Evolutionary conservation across 1,139 yeast species (phyloP).

Genomic region (Pichia inconspicua): DNA sequence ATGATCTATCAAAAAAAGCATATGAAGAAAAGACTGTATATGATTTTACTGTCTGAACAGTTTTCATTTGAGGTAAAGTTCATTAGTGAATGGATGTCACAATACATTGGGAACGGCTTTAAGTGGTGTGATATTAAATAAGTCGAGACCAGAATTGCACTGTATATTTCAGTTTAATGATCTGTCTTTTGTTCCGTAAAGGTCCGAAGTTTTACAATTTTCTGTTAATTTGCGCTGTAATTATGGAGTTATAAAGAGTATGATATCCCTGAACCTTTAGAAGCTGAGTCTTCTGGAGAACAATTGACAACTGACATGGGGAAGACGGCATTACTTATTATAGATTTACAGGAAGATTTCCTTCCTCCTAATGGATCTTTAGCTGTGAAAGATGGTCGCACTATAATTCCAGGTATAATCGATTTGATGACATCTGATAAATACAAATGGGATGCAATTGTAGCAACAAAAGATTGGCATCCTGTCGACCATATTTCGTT

Average conservation of each 20-base stretch:
- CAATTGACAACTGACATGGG: not conserved
- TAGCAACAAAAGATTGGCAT: slow-evolving; percentile 88
- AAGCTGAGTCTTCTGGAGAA: not conserved
- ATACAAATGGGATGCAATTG: slow-evolving; percentile 51
- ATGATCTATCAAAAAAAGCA: no score
- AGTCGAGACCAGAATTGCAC: no score
- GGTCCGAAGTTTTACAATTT: not conserved
- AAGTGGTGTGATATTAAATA: not conserved
- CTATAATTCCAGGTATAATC: slow-evolving; percentile 45
- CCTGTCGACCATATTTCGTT: slow-evolving; percentile 72
- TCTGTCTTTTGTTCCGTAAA: not conserved
- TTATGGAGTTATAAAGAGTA: no score
- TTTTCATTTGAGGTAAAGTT: no score
- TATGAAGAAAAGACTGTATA: no score
- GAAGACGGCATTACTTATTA: slow-evolving; percentile 53
- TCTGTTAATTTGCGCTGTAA: not conserved
- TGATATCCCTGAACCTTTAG: no score
- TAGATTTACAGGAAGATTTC: slow-evolving; percentile 84
- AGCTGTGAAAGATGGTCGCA: slow-evolving; percentile 64
- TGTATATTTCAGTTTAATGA: not conserved
- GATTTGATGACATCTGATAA: slow-evolving; percentile 32
- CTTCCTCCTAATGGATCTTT: slow-evolving; percentile 70
- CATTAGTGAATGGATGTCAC: no score
- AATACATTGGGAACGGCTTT: not conserved
- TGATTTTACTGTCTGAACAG: no score